phyloP scores from a whole-genome alignment of 805 yeast genomes.

The Suhomyces emberorum region DNA sequence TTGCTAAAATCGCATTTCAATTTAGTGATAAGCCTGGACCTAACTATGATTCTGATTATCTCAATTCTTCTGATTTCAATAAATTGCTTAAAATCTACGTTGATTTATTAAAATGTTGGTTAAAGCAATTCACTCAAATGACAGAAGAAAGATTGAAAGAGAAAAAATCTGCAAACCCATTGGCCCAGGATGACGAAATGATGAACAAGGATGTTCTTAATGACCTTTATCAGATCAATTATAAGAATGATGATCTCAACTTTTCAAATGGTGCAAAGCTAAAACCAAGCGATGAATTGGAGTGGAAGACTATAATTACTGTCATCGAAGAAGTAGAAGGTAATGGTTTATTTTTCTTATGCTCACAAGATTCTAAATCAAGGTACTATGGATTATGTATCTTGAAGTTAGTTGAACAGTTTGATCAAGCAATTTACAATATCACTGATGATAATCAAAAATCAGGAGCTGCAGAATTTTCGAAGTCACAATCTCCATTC shows the following conservation, averaged over 20 bases:
- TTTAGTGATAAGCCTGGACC: slow-evolving; percentile 68
- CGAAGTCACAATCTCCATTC: not conserved
- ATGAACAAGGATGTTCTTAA: slow-evolving; percentile 39
- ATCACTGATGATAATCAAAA: slow-evolving; percentile 24
- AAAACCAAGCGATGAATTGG: slow-evolving; percentile 56
- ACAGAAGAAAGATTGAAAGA: slow-evolving; percentile 10
- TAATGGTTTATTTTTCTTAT: slow-evolving; percentile 84
- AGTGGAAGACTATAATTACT: slow-evolving; percentile 75
- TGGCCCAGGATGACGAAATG: slow-evolving; percentile 32
- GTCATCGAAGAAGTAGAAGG: slow-evolving; percentile 95
- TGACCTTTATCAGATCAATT: slow-evolving; percentile 44
- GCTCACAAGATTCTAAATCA: slow-evolving; percentile 78
- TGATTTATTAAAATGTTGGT: slow-evolving; percentile 80
- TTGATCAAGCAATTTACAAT: slow-evolving; percentile 78
- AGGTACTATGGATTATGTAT: slow-evolving; percentile 76
- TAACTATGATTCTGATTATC: slow-evolving; percentile 52
- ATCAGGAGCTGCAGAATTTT: slow-evolving; percentile 7
- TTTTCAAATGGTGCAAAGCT: slow-evolving; percentile 8
- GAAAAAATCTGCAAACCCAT: slow-evolving; percentile 28
- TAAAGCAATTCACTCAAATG: slow-evolving; percentile 53
- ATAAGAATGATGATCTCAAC: slow-evolving; percentile 36
- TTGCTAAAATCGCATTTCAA: slow-evolving; percentile 76
- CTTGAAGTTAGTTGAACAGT: slow-evolving; percentile 73
- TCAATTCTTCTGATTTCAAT: slow-evolving; percentile 60
- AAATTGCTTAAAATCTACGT: slow-evolving; percentile 66